Conservation (phyloP, 768 basidiomycete genomes). For the Kwoniella sp. region DNA sequence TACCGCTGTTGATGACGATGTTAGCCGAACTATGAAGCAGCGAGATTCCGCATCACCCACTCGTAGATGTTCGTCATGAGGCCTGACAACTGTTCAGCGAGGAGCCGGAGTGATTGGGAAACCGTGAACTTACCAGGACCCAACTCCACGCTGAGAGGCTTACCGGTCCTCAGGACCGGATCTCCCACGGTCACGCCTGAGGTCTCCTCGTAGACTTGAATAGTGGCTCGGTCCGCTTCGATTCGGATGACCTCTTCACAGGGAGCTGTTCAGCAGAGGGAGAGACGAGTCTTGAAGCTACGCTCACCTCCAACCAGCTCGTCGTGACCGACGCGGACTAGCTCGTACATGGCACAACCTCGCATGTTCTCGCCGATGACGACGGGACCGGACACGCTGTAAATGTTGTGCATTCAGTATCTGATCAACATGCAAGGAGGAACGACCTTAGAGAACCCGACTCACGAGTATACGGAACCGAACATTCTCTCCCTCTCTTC, state of each 20-base stretch:
- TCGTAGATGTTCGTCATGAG: conserved; percentile 99
- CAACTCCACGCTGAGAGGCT: conserved; percentile 94
- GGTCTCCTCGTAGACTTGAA: conserved; percentile 99
- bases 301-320: conserved; percentile 86
- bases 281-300: background rate
- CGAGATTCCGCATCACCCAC: too few species aligned
- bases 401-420: too few species aligned
- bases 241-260: conserved; percentile 97
- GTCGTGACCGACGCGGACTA: conserved; percentile 89
- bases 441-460: too few species aligned
- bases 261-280: background rate
- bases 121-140: conserved; percentile 71
- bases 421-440: too few species aligned
- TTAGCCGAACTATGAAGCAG: background rate
- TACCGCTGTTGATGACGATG: conserved; percentile 56
- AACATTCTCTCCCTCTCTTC: conserved; percentile 73
- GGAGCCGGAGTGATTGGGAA: background rate
- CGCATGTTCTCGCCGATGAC: conserved; percentile 94
- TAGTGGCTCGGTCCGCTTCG: conserved; percentile 94
- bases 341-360: conserved; percentile 84
- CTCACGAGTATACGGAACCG: conserved; percentile 48
- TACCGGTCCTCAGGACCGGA: conserved; percentile 93
- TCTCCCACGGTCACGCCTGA: conserved; percentile 98
- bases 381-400: conserved; percentile 96
- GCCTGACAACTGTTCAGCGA: conserved; percentile 55